Evolutionary conservation across 2,329 filamentous ascomycete genomes (phyloP), one percentile per base, ranked within the genome.

Genomic region (Neocatenulostroma microsporum): DNA sequence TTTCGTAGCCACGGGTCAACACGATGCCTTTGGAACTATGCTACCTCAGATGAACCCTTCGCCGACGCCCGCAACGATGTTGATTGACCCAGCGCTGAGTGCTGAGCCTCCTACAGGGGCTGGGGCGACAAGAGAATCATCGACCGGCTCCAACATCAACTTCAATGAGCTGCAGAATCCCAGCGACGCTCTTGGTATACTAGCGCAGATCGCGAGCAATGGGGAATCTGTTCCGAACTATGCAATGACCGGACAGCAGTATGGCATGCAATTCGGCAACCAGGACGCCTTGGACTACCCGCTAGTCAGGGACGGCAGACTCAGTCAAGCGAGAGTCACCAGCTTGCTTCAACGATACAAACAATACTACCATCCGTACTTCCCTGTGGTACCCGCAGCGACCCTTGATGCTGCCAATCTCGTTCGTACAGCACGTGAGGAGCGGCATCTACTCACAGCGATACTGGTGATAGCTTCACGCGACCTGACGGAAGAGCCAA

Each of bases 381-480:
- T 82, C 38, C 80, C 81, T 0, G 62, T 85, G 18, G 79, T 80
- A 0, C 76, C 79, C 8, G 65, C 68, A 24, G 69, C 72, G 44
- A 74, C 77, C 28, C 73, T 80, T 45, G 66, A 76, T 42, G 63
- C 69, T 25, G 55, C 62, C 11, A 62, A 71, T 38, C 57, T 83
- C 8, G 63, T 72, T 18, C 62, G 69, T 13, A 74, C 76, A 43
- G 74, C 76, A 4, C 64, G 68, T 2, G 71, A 73, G 19, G 80
- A 84, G 50, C 76, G 73, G 20, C 76, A 84, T 50, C 64, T 85
- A 0, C 66, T 84, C 12, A 84, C 80, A 0, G 80, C 80, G 0
- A 75, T 84, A 3, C 63, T 85, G 3, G 79, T 80, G 2, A 79
- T 85, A 32, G 76, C 79, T 3, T 82, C 80, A 6, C 81, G 83